Evolutionary conservation across 352 stramenopile species (phyloP), one percentile per base, ranked within the genome.

Genomic region (Phytophthora melonis): DNA sequence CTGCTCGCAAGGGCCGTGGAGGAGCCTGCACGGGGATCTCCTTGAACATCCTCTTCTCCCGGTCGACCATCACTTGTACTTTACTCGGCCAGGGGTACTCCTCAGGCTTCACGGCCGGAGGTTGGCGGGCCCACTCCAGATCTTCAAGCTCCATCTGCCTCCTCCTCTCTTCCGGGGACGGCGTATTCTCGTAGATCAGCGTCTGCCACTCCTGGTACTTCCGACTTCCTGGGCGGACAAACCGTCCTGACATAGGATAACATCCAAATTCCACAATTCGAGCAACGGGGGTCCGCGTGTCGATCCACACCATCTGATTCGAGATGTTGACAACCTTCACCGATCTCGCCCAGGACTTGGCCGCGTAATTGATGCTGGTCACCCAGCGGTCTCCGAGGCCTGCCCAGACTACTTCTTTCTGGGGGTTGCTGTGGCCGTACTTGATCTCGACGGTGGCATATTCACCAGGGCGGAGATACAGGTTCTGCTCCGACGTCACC

Each of bases 141-240:
- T 43, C 36, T 18, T 43, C 36, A 5, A 43, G 36, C 36, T 43
- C 11, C 4, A 14, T 14, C 10, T 43, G 14, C 32, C n/a, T 47
- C 25, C 5, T 13, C 13, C 45, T 36, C 4, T 9, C 9, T 14
- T 56, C 21, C 18, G 39, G 25, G 4, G 63, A 56, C 3, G 27
- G 21, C 1, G 39, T 63, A n/a, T 49, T 66, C 34, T 72, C 47
- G 5, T 66, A 57, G 8, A 72, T 66, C 5, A 72, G 19, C 1
- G 13, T 21, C 14, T 66, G 34, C 45, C 64, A 70, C 21, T 64
- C 64, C 30, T 54, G n/a, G 21, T 70, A 70, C 10, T 10, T 52
- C 9, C 16, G 36, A 39, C 11, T 10, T 16, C 62, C 52, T 2
- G 23, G 36, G 3, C 62, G 36, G 0, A 64, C 34, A 43, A 43